Percentiles rank a stretch among this genome's conserved stretches.
Conservation (phyloP, 129 eudicot genomes). For the Cynara cardunculus region DNA sequence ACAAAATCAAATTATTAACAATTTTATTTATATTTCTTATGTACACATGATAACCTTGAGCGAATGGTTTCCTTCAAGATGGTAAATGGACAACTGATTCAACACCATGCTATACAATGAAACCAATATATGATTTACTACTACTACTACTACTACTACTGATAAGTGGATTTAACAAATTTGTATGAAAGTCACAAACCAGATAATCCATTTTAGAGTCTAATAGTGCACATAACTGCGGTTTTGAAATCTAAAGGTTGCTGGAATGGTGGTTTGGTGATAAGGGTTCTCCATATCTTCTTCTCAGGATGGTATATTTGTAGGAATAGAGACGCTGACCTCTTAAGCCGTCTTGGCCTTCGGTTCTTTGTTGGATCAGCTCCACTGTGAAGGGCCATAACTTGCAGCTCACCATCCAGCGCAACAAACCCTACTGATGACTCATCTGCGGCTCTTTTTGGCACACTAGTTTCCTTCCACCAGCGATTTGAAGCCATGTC, state of each 20-base stretch:
- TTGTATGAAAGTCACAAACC: background rate
- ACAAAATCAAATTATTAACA: background rate
- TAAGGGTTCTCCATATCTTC: conserved; percentile 68
- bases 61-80: background rate
- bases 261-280: conserved; percentile 64
- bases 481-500: conserved; percentile 65
- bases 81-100: background rate
- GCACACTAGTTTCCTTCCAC: conserved; percentile 74
- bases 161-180: background rate
- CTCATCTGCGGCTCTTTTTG: conserved; percentile 53
- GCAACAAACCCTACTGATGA: conserved; percentile 68
- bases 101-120: conserved; percentile 30
- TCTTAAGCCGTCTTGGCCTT: conserved; percentile 59
- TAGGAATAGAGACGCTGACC: conserved; percentile 47
- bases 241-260: conserved; percentile 69
- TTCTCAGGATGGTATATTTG: conserved; percentile 72
- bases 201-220: conserved; percentile 41
- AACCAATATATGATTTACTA: background rate
- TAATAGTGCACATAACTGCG: conserved; percentile 73
- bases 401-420: conserved; percentile 64
- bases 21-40: conserved; percentile 15
- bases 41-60: conserved; percentile 12
- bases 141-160: background rate
- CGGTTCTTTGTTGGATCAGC: conserved; percentile 42
- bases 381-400: conserved; percentile 45